Percentiles rank a stretch among this genome's conserved stretches.
These are phyloP conservation scores for Petasospora fabianii DNA, from an alignment of 1,139 yeast species.

Conservation along the genomic window DNA sequence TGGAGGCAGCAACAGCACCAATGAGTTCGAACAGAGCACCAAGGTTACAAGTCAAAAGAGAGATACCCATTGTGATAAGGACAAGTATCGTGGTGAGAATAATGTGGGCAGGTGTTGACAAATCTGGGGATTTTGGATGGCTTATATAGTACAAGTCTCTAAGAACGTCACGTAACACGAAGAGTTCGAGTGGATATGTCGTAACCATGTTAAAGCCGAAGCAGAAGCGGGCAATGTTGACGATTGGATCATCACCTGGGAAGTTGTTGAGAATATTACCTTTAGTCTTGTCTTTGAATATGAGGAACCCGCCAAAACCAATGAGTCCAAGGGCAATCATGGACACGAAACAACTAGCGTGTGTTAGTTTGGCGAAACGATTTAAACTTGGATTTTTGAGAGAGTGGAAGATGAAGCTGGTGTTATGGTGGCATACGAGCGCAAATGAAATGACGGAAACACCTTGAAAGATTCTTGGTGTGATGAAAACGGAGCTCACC, in stretches of 20 bases:
- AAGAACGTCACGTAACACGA: slow-evolving; percentile 83
- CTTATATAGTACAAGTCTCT: slow-evolving; percentile 51
- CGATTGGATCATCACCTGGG: slow-evolving; percentile 65
- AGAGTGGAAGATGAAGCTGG: slow-evolving; percentile 84
- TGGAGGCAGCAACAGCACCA: slow-evolving; percentile 90
- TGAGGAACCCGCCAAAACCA: slow-evolving; percentile 77
- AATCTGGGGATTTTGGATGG: slow-evolving; percentile 31
- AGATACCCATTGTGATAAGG: slow-evolving; percentile 66
- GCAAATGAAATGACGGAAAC: slow-evolving; percentile 91
- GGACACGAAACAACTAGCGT: slow-evolving; percentile 77
- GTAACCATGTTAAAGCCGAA: slow-evolving; percentile 95
- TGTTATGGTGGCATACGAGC: slow-evolving; percentile 91
- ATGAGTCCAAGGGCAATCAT: slow-evolving; percentile 74
- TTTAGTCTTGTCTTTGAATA: slow-evolving; percentile 73
- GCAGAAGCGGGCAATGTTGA: slow-evolving; percentile 83
- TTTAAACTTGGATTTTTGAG: slow-evolving; percentile 70
- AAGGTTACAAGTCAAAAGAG: slow-evolving; percentile 79
- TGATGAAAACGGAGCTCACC: slow-evolving; percentile 49
- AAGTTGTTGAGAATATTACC: slow-evolving; percentile 89
- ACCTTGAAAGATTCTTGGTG: slow-evolving; percentile 75
- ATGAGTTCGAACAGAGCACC: slow-evolving; percentile 87
- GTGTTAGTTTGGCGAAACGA: slow-evolving; percentile 74
- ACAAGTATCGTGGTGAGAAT: slow-evolving; percentile 66
- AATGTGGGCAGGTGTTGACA: slow-evolving; percentile 51
- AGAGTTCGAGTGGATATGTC: slow-evolving; percentile 85